phyloP scores from a whole-genome alignment of 2,329 filamentous ascomycete species.

The Aspergillus viridinutans region DNA sequence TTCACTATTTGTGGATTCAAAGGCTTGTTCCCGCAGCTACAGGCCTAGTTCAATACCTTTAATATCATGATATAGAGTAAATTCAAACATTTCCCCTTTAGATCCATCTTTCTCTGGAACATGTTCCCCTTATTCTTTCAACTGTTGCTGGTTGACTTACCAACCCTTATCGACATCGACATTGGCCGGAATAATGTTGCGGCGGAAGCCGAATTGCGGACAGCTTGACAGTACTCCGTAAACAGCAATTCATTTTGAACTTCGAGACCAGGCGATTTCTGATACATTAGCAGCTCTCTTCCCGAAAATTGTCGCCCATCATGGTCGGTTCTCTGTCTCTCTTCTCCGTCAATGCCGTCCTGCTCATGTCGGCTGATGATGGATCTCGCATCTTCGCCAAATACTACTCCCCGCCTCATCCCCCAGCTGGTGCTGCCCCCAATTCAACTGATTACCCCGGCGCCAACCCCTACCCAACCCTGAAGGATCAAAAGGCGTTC shows the following conservation, averaged over 20 bases:
- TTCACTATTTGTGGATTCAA: neutral
- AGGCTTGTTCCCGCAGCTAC: neutral
- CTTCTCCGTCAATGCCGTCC: conserved; percentile 71
- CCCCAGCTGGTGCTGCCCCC: conserved; percentile 55
- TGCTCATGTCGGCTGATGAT: conserved; percentile 80
- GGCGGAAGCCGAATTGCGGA: conserved; percentile 19
- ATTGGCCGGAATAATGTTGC: conserved; percentile 23
- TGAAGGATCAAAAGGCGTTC: conserved; percentile 93
- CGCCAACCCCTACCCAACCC: conserved; percentile 75
- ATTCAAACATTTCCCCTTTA: neutral
- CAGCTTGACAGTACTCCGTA: conserved; percentile 21
- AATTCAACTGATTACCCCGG: conserved; percentile 57
- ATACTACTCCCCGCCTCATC: conserved; percentile 75
- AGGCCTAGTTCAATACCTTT: neutral
- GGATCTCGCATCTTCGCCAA: conserved; percentile 89
- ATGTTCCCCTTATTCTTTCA: conserved; percentile 1
- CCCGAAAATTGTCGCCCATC: conserved; percentile 22
- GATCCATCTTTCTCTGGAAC: neutral
- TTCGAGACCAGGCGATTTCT: neutral
- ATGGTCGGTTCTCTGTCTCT: conserved; percentile 75
- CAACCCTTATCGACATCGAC: neutral
- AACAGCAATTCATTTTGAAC: conserved; percentile 3
- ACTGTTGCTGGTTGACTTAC: neutral
- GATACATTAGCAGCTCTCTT: conserved; percentile 1
- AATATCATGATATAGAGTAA: neutral